These are phyloP conservation scores for Trifolium pratense DNA, from an alignment of 306 rosid species.

Conservation along the genomic window DNA sequence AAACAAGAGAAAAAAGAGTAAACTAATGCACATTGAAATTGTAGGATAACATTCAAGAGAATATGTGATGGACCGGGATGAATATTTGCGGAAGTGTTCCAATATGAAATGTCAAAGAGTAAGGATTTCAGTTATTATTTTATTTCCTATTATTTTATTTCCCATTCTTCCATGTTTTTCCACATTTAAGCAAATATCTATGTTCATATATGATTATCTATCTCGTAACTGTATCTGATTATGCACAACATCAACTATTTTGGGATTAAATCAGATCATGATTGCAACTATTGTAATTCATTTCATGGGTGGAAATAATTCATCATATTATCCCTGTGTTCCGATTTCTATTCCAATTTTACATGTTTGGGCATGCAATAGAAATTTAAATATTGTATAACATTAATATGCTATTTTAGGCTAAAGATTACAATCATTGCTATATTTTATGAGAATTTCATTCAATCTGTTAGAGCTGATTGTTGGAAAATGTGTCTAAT, in stretches of 20 bases:
- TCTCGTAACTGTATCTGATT: conserved; percentile 8
- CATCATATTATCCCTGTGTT: background rate
- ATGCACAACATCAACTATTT: background rate
- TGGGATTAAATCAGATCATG: background rate
- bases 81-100: conserved; percentile 61
- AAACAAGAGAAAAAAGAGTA: conserved; percentile 29
- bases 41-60: conserved; percentile 49
- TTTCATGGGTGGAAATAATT: conserved; percentile 9
- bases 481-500: conserved; percentile 1
- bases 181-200: conserved; percentile 28
- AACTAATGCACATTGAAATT: conserved; percentile 44
- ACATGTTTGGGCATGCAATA: conserved; percentile 1
- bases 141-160: conserved; percentile 4
- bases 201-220: conserved; percentile 7
- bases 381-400: background rate
- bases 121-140: conserved; percentile 35
- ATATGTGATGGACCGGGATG: conserved; percentile 69
- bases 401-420: conserved; percentile 14
- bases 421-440: background rate
- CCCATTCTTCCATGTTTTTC: conserved; percentile 24
- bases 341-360: conserved; percentile 8
- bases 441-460: background rate
- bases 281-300: conserved; percentile 10
- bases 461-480: conserved; percentile 8
- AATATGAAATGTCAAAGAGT: conserved; percentile 77